These are phyloP conservation scores for Athelia sp. DNA, from an alignment of 1,284 basidiomycete species.

Conservation along the genomic window DNA sequence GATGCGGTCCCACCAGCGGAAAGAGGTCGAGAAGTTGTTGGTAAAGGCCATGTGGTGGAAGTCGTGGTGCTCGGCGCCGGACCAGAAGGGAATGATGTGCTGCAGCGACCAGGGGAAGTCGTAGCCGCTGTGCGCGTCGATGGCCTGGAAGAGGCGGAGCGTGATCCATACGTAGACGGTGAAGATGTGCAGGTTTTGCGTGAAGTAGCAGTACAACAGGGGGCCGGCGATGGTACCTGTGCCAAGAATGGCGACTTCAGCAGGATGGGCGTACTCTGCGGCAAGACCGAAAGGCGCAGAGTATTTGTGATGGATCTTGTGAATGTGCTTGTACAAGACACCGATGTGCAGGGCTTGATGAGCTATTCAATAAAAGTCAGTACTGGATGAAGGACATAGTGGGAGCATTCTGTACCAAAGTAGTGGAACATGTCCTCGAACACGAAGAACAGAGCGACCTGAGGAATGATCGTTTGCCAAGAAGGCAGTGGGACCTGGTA, in stretches of 20 bases:
- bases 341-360: slow-evolving; percentile 92
- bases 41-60: slow-evolving; percentile 93
- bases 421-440: slow-evolving; percentile 96
- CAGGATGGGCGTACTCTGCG: slow-evolving; percentile 95
- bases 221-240: slow-evolving; percentile 88
- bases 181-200: slow-evolving; percentile 78
- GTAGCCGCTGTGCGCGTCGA: slow-evolving; percentile 97
- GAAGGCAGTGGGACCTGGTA: slow-evolving; percentile 91
- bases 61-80: slow-evolving; percentile 97
- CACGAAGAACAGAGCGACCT: slow-evolving; percentile 90
- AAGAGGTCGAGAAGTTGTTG: slow-evolving; percentile 89
- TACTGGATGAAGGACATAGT: not conserved
- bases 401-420: slow-evolving; percentile 40
- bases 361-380: slow-evolving; percentile 40
- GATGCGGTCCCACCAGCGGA: slow-evolving; percentile 88
- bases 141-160: slow-evolving; percentile 93
- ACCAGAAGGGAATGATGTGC: slow-evolving; percentile 95
- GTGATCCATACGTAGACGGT: slow-evolving; percentile 95
- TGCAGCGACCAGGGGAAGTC: slow-evolving; percentile 98
- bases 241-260: slow-evolving; percentile 88
- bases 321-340: slow-evolving; percentile 92
- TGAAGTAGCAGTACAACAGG: slow-evolving; percentile 77
- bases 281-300: slow-evolving; percentile 96
- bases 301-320: slow-evolving; percentile 98
- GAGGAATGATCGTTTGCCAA: slow-evolving; percentile 65